Base-by-base conservation (phyloP, 306 rosid genomes). In the Cotoneaster glaucophyllus region DNA sequence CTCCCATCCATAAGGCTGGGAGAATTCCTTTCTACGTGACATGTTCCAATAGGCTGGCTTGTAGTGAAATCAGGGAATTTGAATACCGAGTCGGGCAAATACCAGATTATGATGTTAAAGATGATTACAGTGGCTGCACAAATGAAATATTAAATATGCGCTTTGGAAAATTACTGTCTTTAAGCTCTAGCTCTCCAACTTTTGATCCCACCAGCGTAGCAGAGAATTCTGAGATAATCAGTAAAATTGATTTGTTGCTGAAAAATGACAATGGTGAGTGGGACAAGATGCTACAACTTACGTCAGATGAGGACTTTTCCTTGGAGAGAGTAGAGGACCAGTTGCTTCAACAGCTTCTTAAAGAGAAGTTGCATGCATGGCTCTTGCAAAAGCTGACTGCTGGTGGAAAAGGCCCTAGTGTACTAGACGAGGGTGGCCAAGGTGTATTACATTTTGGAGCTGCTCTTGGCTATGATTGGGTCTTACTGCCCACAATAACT, bases 401-500 rank as follows among this genome's bases (percentile, higher is more conserved):
- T 79, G 97, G 85, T 77, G 97, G 97, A 59, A 93, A 88, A 84
- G 98, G 98, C 73, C 97, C 98, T 74, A 85, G 78, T 84, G 84
- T 93, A 50, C 74, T 89, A 69, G 96, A 89, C 53, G 90, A 86
- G 70, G 85, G 75, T 80, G 98, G 98, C 68, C 96, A 88, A 87
- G 98, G 98, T 62, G 93, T 91, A 57, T 84, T 91, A 67, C 98
- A 93, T 87, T 87, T 87, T 81, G 96, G 96, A 29, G 96, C 97
- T 44, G 96, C 97, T 77, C 92, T 93, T 79, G 96, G 90, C 69
- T 93, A 89, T 73, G 87, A 91, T 80, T 93, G 98, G 98, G 98
- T 95, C 75, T 70, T 93, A 63, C 77, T 81, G 78, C 97, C 98
- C 6, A 87, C 90, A 69, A 73, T 81, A 68, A 76, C 83, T 85